These are phyloP conservation scores for Aspergillus awamori DNA, from an alignment of 2,329 filamentous ascomycete species.

Conservation along the genomic window DNA sequence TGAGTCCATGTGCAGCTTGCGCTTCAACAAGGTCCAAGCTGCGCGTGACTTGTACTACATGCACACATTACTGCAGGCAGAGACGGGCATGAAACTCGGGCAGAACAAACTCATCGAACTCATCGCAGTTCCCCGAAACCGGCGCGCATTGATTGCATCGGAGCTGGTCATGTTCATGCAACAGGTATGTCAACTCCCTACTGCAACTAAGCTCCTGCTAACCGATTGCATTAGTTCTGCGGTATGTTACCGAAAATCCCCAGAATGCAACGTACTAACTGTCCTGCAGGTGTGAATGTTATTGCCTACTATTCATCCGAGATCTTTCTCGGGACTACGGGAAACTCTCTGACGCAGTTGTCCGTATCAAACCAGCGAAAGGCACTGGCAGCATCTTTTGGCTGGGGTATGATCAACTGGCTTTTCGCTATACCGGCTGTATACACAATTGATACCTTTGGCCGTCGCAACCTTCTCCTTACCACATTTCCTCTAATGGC, in stretches of 20 bases:
- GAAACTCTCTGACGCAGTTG: conserved; percentile 25
- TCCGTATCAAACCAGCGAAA: conserved; percentile 47
- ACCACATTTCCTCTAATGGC: conserved; percentile 68
- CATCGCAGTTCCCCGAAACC: conserved; percentile 63
- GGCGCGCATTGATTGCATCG: conserved; percentile 62
- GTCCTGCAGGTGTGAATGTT: conserved; percentile 47
- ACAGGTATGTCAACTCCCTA: conserved; percentile 46
- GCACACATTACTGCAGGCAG: conserved; percentile 61
- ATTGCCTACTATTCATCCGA: conserved; percentile 64
- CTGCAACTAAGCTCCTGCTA: neutral
- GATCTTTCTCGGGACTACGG: conserved; percentile 57
- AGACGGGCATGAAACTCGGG: conserved; percentile 57
- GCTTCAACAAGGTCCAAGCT: conserved; percentile 48
- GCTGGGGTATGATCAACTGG: conserved; percentile 66
- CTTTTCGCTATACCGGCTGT: conserved; percentile 65
- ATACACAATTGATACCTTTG: conserved; percentile 70
- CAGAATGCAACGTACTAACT: neutral
- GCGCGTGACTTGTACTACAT: conserved; percentile 52
- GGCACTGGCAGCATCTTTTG: conserved; percentile 61
- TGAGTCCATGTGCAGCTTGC: conserved; percentile 46
- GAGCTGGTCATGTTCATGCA: conserved; percentile 70
- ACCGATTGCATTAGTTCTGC: conserved; percentile 43
- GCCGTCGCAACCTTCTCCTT: conserved; percentile 65
- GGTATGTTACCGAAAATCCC: conserved; percentile 18
- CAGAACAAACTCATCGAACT: conserved; percentile 59